Base-by-base conservation (phyloP, 768 basidiomycete species). In the Amylocystis lapponica region DNA sequence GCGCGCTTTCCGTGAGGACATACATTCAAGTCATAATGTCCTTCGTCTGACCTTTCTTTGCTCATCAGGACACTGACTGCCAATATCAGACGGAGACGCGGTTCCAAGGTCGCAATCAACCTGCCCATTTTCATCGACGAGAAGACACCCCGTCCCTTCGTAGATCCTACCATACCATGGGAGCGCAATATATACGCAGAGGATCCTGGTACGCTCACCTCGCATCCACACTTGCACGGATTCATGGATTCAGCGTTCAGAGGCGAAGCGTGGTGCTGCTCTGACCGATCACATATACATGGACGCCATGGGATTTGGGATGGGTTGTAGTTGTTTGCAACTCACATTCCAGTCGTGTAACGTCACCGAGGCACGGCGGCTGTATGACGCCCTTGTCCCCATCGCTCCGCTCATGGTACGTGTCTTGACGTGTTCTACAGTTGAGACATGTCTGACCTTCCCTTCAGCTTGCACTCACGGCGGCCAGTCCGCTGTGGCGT, bases 291-390 rank as follows among this genome's bases (percentile, higher is more conserved):
- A 98, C 63, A 89, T 99, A 50, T 98, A 98, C 61, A 77, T 98
- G 71, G 96, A 99, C 62, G 94, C 96, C 8, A 98, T 98, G 96
- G 95, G 94, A 22, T 99, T 99, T 62, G 96, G 96, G 36, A 99
- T 98, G 96, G 96, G 96, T 5, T 98, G 95, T 53, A 95, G 91
- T 57, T 98, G 96, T 64, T 72, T 99, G 39, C 96, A 99, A 57
- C 74, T 98, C 48, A 99, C 96, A 12, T 97, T 98, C 68, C 96
- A 99, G 64, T 86, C 93, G 3, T 96, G 91, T 65, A 92, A 91
- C 66, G 81, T 99, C 21, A 74, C 78, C 25, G 93, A 99, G 61
- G 93, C 96, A 10, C 75, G 91, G 58, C 73, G 88, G 42, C 80
- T 97, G 66, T 99, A 99, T 60, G 96, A 99, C 61, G 89, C 88